These are phyloP conservation scores for Cupressus sempervirens DNA, from an alignment of 75 land plant species.

Conservation along the genomic window DNA sequence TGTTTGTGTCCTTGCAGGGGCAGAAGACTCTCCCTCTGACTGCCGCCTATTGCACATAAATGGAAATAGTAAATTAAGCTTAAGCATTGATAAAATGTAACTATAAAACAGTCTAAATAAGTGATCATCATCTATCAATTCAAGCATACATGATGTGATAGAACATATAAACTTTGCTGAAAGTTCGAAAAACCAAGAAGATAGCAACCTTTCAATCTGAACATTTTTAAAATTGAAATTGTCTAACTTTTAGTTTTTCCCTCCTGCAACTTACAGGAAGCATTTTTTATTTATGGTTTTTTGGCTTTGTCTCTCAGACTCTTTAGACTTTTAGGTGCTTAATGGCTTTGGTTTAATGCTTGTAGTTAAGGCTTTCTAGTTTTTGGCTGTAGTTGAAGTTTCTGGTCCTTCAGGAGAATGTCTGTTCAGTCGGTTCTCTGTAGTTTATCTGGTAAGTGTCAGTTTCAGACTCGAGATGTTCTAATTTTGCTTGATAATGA, in stretches of 20 bases:
- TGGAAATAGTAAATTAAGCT: not conserved
- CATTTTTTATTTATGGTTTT: not conserved
- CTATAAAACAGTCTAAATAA: not conserved
- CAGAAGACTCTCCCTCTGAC: slow-evolving; percentile 37
- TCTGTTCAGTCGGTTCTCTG: too few species aligned
- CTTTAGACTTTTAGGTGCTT: too few species aligned
- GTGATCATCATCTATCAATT: not conserved
- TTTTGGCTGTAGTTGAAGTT: too few species aligned
- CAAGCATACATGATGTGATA: not conserved
- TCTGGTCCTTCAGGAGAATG: too few species aligned
- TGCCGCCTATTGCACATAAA: slow-evolving; percentile 34
- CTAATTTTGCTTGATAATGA: too few species aligned
- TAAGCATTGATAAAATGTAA: not conserved
- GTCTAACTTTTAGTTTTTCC: not conserved
- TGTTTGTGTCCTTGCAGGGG: slow-evolving; percentile 35
- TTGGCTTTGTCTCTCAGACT: too few species aligned
- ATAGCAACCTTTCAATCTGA: not conserved
- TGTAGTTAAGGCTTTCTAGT: too few species aligned
- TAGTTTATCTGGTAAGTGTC: too few species aligned
- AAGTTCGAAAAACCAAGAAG: not conserved
- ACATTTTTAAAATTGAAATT: not conserved
- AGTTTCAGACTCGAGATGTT: too few species aligned
- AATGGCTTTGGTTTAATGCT: too few species aligned
- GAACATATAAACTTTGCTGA: not conserved
- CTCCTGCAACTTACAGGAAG: not conserved